These are phyloP conservation scores for Metschnikowia amazonensis DNA, from an alignment of 805 yeast genomes.

Conservation along the genomic window DNA sequence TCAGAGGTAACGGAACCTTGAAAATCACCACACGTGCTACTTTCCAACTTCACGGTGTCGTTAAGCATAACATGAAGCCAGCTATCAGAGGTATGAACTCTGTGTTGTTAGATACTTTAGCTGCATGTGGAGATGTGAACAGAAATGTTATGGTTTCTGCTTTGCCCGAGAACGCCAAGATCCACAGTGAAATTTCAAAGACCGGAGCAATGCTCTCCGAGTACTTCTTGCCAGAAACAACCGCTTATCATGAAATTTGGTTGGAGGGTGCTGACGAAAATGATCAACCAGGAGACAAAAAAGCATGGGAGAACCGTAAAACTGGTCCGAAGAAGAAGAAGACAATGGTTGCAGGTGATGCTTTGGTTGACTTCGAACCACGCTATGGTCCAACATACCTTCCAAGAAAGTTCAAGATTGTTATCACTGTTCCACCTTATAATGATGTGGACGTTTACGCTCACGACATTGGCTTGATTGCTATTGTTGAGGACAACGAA, in stretches of 20 bases:
- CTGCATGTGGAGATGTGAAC: slow-evolving; percentile 98
- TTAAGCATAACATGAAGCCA: slow-evolving; percentile 83
- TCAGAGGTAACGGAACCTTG: slow-evolving; percentile 87
- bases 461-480: slow-evolving; percentile 88
- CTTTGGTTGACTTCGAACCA: slow-evolving; percentile 81
- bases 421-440: slow-evolving; percentile 91
- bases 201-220: slow-evolving; percentile 69
- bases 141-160: slow-evolving; percentile 94
- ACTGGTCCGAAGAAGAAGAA: slow-evolving; percentile 80
- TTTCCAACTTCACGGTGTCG: slow-evolving; percentile 91
- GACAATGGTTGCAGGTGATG: slow-evolving; percentile 81
- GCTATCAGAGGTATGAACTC: slow-evolving; percentile 92
- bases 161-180: slow-evolving; percentile 77
- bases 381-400: slow-evolving; percentile 80
- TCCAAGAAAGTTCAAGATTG: slow-evolving; percentile 94
- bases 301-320: slow-evolving; percentile 59
- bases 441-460: slow-evolving; percentile 97
- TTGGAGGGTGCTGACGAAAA: slow-evolving; percentile 76
- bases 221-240: slow-evolving; percentile 81
- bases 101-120: slow-evolving; percentile 86
- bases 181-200: slow-evolving; percentile 70
- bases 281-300: slow-evolving; percentile 64
- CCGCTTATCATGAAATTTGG: slow-evolving; percentile 98
- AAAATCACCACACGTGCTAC: slow-evolving; percentile 96
- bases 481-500: slow-evolving; percentile 66